phyloP scores from a whole-genome alignment of 1,284 basidiomycete species.

The Butyriboletus appendiculatus region DNA sequence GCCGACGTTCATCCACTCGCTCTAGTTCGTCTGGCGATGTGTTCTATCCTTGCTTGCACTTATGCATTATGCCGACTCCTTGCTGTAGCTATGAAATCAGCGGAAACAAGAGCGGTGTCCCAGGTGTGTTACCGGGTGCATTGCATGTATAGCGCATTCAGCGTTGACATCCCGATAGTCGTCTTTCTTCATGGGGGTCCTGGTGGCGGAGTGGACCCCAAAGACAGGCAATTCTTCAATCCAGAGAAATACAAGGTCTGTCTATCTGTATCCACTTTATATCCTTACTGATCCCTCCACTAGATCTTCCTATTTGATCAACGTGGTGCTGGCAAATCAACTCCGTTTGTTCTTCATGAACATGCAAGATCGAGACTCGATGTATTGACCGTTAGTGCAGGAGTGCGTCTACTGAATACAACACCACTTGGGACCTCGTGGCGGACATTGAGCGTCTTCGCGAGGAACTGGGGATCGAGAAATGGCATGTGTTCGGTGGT shows the following conservation, averaged over 20 bases:
- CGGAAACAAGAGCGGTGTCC: conserved; percentile 74
- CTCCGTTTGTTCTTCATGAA: conserved; percentile 53
- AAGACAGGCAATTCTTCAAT: conserved; percentile 81
- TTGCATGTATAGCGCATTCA: background rate
- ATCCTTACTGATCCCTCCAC: conserved; percentile 2
- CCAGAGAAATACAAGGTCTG: conserved; percentile 79
- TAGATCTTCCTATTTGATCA: conserved; percentile 85
- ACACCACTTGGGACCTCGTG: conserved; percentile 95
- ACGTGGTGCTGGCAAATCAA: conserved; percentile 84
- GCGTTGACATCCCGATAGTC: conserved; percentile 44
- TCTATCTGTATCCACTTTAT: conserved; percentile 11
- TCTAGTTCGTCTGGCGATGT: conserved; percentile 60
- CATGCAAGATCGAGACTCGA: background rate
- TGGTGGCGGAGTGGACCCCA: conserved; percentile 66
- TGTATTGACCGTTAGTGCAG: conserved; percentile 39
- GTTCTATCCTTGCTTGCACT: conserved; percentile 2
- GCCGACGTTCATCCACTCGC: conserved; percentile 58
- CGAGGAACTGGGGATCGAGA: conserved; percentile 71
- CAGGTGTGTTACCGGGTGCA: conserved; percentile 51
- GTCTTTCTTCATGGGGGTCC: conserved; percentile 87
- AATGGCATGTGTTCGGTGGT: conserved; percentile 92
- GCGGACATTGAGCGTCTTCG: conserved; percentile 87
- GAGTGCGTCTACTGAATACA: conserved; percentile 76
- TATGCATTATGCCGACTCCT: background rate
- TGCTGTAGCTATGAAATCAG: conserved; percentile 72